Base-by-base conservation (phyloP, 2,329 filamentous ascomycete species). In the Colletotrichum limetticola region DNA sequence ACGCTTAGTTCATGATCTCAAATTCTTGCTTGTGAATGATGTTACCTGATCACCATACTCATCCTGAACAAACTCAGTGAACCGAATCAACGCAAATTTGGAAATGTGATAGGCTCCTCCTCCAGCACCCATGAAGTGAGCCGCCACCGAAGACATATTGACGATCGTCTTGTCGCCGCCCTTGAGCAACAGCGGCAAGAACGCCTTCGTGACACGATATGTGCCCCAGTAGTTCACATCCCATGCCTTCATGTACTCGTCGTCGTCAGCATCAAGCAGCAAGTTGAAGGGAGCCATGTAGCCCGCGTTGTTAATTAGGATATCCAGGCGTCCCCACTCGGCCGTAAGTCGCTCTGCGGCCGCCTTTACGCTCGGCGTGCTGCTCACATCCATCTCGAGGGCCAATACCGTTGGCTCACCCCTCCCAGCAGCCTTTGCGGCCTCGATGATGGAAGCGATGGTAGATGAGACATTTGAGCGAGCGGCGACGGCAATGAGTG, bases 221-320 rank as follows among this genome's bases (percentile, higher is more conserved):
- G 82, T 78, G 0, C 88, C 88, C 60, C 84, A 86, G 32, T 89
- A 77, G 71, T 90, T 90, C 66, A 88, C 84, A 49, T 88, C 85
- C 77, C 83, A 86, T 35, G 83, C 82, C 26, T 76, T 76, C 83
- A 84, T 87, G 81, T 86, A 89, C n/a, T 84, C 83, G 1, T 80
- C 77, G 5, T 82, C 79, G 28, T 84, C 78, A 3, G 80, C 77
- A n/a, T 86, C 83, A 22, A 77, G 32, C 14, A 75, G 30, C n/a
- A 58, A 14, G 6, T 58, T 67, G 57, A 74, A 82, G 19, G 75
- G 76, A 65, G 84, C 82, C 19, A 87, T 77, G 68, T 83, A 83
- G 4, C 83, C 86, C 0, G 85, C 84, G 75, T 86, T 87, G 71
- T 83, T 84, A 62, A 87, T 76, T 1, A 87, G 68, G 26, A 86